These are phyloP conservation scores for Colletotrichum godetiae DNA, from an alignment of 2,329 filamentous ascomycete genomes.

Conservation along the genomic window DNA sequence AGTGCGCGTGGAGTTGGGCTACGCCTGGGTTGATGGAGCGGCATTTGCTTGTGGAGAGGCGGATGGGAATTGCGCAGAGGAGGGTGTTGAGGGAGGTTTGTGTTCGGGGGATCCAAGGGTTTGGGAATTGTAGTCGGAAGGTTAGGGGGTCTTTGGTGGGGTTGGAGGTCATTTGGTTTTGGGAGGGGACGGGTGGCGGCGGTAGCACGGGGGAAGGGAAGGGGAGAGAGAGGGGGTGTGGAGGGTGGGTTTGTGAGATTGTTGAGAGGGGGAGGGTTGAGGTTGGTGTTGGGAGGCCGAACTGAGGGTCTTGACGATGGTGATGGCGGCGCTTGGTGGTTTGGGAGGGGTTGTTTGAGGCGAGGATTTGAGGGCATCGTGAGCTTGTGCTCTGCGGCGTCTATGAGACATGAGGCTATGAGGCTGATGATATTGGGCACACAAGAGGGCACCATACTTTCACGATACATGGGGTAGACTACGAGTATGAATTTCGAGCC, in stretches of 20 bases:
- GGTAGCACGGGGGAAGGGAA: not conserved
- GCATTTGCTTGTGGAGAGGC: slow-evolving; percentile 45
- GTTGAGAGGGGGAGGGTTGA: slow-evolving; percentile 7
- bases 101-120: slow-evolving; percentile 27
- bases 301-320: not conserved
- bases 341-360: no score
- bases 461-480: not conserved
- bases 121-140: slow-evolving; percentile 40
- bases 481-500: no score
- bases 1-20: slow-evolving; percentile 49
- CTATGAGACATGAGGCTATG: not conserved
- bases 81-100: slow-evolving; percentile 45
- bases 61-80: slow-evolving; percentile 43
- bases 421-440: not conserved
- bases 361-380: not conserved
- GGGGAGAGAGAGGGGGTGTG: not conserved
- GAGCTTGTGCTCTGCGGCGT: not conserved
- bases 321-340: not conserved
- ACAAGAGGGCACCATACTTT: not conserved
- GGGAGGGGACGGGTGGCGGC: not conserved
- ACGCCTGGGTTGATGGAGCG: slow-evolving; percentile 46
- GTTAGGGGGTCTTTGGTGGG: slow-evolving; percentile 44
- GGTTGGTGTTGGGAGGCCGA: not conserved
- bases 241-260: slow-evolving; percentile 12
- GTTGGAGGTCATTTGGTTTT: slow-evolving; percentile 40